A percentile compares a stretch with the other conserved stretches of the same genome.
Conservation (phyloP, 2,329 filamentous ascomycete genomes). For the Hymenoscyphus occultus region DNA sequence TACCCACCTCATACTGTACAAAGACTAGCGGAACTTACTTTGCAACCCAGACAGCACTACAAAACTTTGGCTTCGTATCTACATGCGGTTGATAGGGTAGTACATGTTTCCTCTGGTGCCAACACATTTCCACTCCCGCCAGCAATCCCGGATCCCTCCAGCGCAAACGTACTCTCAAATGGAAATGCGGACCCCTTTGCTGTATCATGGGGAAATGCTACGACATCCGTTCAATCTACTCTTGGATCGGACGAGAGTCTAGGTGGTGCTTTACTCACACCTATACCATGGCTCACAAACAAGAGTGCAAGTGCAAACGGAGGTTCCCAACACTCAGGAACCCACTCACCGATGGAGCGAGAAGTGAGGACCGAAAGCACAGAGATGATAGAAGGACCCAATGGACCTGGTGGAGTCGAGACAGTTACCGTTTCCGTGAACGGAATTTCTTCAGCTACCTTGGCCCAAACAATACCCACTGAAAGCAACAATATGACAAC, state of each 20-base stretch:
- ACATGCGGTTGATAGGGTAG: constrained; percentile 83
- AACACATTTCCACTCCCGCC: constrained; percentile 80
- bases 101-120: constrained; percentile 81
- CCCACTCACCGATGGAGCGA: constrained; percentile 47
- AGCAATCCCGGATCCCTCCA: constrained; percentile 56
- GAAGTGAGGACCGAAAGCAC: constrained; percentile 71
- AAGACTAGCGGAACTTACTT: constrained; percentile 81
- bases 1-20: constrained; percentile 91
- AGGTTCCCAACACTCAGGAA: constrained; percentile 25
- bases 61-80: constrained; percentile 79
- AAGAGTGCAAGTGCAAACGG: constrained; percentile 32
- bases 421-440: constrained; percentile 76
- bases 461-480: constrained; percentile 24
- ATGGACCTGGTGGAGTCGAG: constrained; percentile 75
- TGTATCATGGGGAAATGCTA: constrained; percentile 48
- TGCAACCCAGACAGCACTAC: constrained; percentile 76
- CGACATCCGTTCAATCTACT: constrained; percentile 39
- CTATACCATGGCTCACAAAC: constrained; percentile 80
- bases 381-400: constrained; percentile 77
- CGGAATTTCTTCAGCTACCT: constrained; percentile 54
- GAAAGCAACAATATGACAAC: constrained; percentile 23
- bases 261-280: constrained; percentile 86
- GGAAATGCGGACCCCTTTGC: constrained; percentile 46
- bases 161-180: constrained; percentile 55
- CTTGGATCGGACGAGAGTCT: constrained; percentile 84